Evolutionary conservation across 2,329 filamentous ascomycete genomes (phyloP), one percentile per base, ranked within the genome.

Genomic region (Fusarium virguliforme): DNA sequence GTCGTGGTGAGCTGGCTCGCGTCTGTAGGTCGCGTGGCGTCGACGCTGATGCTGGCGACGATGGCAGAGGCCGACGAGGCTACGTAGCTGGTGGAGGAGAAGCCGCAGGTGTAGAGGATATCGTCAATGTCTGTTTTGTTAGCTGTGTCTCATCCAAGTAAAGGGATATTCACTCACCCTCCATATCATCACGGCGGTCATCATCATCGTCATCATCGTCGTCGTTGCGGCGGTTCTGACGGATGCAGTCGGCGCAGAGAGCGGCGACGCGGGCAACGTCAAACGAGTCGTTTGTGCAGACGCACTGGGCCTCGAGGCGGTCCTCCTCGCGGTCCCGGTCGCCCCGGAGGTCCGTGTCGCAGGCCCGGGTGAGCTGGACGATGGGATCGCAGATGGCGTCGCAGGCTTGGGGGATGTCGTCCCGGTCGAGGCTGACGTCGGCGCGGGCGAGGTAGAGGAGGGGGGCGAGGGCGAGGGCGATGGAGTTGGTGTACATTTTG

Each of bases 271-370:
- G 64, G 26, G 53, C 68, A 55, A 84, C 83, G 72, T 83, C 72
- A 74, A 84, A 81, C 72, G 80, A 81, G 54, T 75, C 67, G 76
- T 84, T 81, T 69, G 80, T 79, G 77, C 82, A 83, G 58, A 83
- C 70, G 66, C 82, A 84, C 70, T 83, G 80, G 12, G 72, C 74
- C 75, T 80, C 76, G 57, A 83, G 79, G 18, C 77, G 78, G 48
- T 81, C 74, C 71, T 83, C 81, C 34, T 77, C 70, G 26, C 74
- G 76, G 73, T 81, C 78, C 18, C 53, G 74, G 60, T 78, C 73
- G 43, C 75, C 73, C 28, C 46, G 60, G 38, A 79, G 74, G 59
- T 80, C 75, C 37, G 78, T 77, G 26, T 81, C 79, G 67, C 83
- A 84, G 40, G 72, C 74, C 35, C 74, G 74, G 57, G 78, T 79